Percentiles rank a stretch among this genome's conserved stretches.
These are phyloP conservation scores for Aspergillus ochraceus DNA, from an alignment of 2,329 filamentous ascomycete species.

Conservation along the genomic window DNA sequence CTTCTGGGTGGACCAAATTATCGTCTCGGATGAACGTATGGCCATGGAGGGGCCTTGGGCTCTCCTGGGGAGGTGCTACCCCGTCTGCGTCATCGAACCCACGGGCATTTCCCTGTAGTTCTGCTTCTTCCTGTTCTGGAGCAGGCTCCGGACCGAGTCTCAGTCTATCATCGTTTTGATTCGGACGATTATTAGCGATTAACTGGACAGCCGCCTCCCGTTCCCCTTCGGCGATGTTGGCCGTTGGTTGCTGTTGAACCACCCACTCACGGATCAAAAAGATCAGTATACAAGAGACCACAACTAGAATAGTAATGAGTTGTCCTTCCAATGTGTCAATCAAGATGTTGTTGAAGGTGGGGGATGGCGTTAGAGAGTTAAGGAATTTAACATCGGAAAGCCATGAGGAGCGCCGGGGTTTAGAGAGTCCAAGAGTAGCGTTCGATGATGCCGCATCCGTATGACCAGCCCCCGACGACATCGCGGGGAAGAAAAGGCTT, in stretches of 20 bases:
- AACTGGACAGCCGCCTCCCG: conserved; percentile 53
- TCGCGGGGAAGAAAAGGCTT: conserved; percentile 33
- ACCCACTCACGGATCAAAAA: conserved; percentile 98
- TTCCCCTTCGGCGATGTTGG: conserved; percentile 69
- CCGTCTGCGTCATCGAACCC: background rate
- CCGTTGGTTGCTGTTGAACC: conserved; percentile 92
- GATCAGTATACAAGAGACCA: conserved; percentile 92
- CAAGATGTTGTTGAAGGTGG: conserved; percentile 72
- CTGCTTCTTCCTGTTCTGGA: conserved; percentile 7
- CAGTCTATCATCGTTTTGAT: conserved; percentile 21
- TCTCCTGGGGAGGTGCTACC: background rate
- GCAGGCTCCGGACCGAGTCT: conserved; percentile 13
- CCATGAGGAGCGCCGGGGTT: conserved; percentile 46
- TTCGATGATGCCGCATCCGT: conserved; percentile 25
- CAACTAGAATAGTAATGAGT: conserved; percentile 86
- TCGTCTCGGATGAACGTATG: conserved; percentile 3
- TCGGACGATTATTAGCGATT: conserved; percentile 39
- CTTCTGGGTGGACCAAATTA: background rate
- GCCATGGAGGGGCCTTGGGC: background rate
- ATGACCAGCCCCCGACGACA: conserved; percentile 29
- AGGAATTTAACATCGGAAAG: conserved; percentile 62
- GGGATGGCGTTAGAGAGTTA: conserved; percentile 62
- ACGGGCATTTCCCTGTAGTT: background rate
- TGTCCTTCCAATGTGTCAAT: conserved; percentile 88
- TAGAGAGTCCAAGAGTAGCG: conserved; percentile 25